Evolutionary conservation across 441 rosid species (phyloP), one percentile per base, ranked within the genome.

Genomic region (Adansonia gregorii): DNA sequence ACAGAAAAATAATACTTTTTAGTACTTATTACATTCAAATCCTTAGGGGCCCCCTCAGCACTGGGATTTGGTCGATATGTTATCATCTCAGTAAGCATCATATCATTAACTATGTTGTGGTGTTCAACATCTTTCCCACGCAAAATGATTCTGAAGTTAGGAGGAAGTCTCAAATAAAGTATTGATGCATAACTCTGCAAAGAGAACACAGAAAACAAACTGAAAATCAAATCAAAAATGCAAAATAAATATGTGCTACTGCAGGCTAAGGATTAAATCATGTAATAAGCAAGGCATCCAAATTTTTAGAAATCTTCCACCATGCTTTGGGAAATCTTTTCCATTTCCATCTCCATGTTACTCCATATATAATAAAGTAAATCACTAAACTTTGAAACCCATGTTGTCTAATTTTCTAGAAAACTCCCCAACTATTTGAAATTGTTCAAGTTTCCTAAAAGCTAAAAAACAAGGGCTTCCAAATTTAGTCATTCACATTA

Each of bases 61-160:
- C 68, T 83, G 76, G 84, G 80, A 80, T 89, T 90, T 31, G 99
- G 98, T 66, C 86, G 86, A 83, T 94, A 94, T 24, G 92, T 92
- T 65, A 89, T 67, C 80, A 81, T 84, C 71, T 89, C 83, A 20
- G 92, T 82, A 70, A 84, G 64, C 98, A 92, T 95, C 99, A 95
- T 94, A 78, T 95, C 99, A 83, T 95, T 94, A 75, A 92, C 95
- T 71, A 95, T 89, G 86, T 86, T 91, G 89, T 95, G 99, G 79
- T 94, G 98, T 81, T 90, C 93, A 20, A 95, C 87, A 85, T 95
- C 97, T 88, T 86, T 91, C 66, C 97, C 94, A 1, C 99, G 91
- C 67, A 94, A 93, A 87, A 95, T 92, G 76, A 95, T 87, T 76
- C 98, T 91, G 82, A 95, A 95, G 58, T 82, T 74, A 46, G 87